These are phyloP conservation scores for Myochromella boudieri DNA, from an alignment of 768 basidiomycete genomes.

Conservation along the genomic window DNA sequence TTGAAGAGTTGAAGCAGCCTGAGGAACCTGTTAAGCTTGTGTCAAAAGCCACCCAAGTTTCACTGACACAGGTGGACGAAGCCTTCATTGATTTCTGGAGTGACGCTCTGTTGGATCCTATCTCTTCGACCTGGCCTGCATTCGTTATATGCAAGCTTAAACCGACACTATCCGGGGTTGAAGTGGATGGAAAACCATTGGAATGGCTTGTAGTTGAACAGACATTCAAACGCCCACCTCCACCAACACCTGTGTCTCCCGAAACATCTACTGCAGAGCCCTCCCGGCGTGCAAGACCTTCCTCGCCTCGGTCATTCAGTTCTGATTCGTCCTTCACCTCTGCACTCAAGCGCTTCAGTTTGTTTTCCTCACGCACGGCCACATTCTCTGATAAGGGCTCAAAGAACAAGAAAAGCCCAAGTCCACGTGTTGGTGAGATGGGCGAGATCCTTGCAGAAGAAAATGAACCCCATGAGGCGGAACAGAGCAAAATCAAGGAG, in stretches of 20 bases:
- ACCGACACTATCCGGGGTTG: slow-evolving; percentile 26
- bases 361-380: slow-evolving; percentile 46
- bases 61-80: slow-evolving; percentile 66
- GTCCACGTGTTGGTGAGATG: slow-evolving; percentile 60
- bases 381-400: slow-evolving; percentile 28
- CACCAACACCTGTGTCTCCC: slow-evolving; percentile 23
- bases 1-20: slow-evolving; percentile 22
- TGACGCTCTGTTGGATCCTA: slow-evolving; percentile 70
- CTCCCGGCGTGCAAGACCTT: slow-evolving; percentile 26
- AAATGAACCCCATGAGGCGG: slow-evolving; percentile 16
- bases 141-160: slow-evolving; percentile 75
- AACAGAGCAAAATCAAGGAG: slow-evolving; percentile 6
- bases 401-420: slow-evolving; percentile 33
- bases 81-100: slow-evolving; percentile 85
- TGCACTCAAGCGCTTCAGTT: slow-evolving; percentile 63
- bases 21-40: slow-evolving; percentile 24
- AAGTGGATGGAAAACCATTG: slow-evolving; percentile 39
- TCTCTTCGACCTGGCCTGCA: slow-evolving; percentile 62
- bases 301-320: slow-evolving; percentile 42
- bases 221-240: slow-evolving; percentile 39
- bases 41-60: slow-evolving; percentile 42
- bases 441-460: slow-evolving; percentile 67
- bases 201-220: slow-evolving; percentile 76
- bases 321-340: slow-evolving; percentile 48
- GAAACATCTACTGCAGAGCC: slow-evolving; percentile 12